Percentiles rank a stretch among this genome's conserved stretches.
phyloP scores from a whole-genome alignment of 331 rosid species.

The Prunus yedoensis region DNA sequence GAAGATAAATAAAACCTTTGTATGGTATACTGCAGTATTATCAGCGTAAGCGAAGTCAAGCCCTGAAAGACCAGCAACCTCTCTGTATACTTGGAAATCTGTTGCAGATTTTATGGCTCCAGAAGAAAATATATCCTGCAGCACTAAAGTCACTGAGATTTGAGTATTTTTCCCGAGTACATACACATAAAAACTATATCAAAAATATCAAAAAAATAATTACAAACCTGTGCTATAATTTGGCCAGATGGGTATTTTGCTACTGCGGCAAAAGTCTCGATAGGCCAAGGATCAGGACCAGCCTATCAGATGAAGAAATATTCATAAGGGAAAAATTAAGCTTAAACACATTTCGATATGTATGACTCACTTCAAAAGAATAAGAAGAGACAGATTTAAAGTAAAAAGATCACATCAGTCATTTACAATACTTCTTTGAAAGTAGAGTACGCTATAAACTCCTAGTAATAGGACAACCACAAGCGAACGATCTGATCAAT shows the following conservation, averaged over 20 bases:
- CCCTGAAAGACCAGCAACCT: constrained; percentile 90
- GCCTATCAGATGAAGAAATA: constrained; percentile 53
- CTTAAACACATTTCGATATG: constrained; percentile 11
- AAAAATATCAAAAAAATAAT: constrained; percentile 9
- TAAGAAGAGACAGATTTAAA: constrained; percentile 16
- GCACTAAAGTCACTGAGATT: constrained; percentile 25
- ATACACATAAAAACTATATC: constrained; percentile 12
- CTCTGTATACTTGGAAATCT: constrained; percentile 86
- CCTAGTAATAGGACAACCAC: background rate
- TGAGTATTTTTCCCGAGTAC: constrained; percentile 10
- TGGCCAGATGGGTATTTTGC: constrained; percentile 93
- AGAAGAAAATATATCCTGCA: constrained; percentile 82
- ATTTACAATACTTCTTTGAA: background rate
- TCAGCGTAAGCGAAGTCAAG: constrained; percentile 88
- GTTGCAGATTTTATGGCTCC: constrained; percentile 94
- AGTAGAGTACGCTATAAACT: constrained; percentile 4
- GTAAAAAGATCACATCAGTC: constrained; percentile 4
- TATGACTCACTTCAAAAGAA: constrained; percentile 16
- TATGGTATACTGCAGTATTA: constrained; percentile 87
- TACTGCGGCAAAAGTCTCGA: constrained; percentile 71
- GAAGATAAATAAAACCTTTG: constrained; percentile 56
- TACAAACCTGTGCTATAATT: constrained; percentile 67
- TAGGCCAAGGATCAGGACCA: constrained; percentile 95
- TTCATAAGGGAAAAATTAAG: constrained; percentile 2
- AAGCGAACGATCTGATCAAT: background rate